Evolutionary conservation across 1,139 yeast species (phyloP).

Genomic region (Blastobotrys raffinosifermentans): DNA sequence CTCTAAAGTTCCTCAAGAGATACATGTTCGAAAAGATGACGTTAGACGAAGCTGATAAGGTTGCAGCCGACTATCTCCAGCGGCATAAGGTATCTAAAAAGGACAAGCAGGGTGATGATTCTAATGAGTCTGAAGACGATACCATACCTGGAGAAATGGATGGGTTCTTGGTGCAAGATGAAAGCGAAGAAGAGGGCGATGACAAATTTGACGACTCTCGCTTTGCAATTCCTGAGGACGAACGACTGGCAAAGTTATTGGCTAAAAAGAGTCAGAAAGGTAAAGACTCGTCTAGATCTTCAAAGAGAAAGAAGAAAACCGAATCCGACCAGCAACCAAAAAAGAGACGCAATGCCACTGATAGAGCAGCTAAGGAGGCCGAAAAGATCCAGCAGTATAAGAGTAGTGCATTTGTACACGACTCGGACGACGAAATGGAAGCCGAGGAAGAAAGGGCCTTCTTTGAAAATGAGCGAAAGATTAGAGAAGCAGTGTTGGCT

Average conservation of each 20-base stretch:
- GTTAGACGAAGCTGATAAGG: slow-evolving; percentile 40
- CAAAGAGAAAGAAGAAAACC: slow-evolving; percentile 12
- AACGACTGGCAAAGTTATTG: slow-evolving; percentile 14
- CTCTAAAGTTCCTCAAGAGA: slow-evolving; percentile 27
- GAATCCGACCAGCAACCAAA: slow-evolving; percentile 8
- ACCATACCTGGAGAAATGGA: slow-evolving; percentile 10
- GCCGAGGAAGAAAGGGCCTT: slow-evolving; percentile 50
- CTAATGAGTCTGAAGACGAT: slow-evolving; percentile 16
- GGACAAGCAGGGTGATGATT: slow-evolving; percentile 17
- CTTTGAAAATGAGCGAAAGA: slow-evolving; percentile 51
- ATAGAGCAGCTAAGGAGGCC: slow-evolving; percentile 12
- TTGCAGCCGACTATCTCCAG: slow-evolving; percentile 32
- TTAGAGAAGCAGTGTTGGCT: slow-evolving; percentile 37
- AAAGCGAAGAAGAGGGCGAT: slow-evolving; percentile 6
- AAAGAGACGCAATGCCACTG: slow-evolving; percentile 6
- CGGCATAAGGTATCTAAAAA: slow-evolving; percentile 11
- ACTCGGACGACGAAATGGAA: slow-evolving; percentile 65
- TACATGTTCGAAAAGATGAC: slow-evolving; percentile 31
- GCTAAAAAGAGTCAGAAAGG: no score
- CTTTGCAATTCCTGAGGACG: slow-evolving; percentile 16
- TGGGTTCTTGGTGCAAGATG: slow-evolving; percentile 7
- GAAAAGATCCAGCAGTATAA: slow-evolving; percentile 13
- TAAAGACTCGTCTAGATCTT: slow-evolving; percentile 2
- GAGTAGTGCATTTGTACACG: slow-evolving; percentile 47
- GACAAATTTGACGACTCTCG: slow-evolving; percentile 19